phyloP scores from a whole-genome alignment of 345 rosid species.

The Diplotaxis tenuifolia region DNA sequence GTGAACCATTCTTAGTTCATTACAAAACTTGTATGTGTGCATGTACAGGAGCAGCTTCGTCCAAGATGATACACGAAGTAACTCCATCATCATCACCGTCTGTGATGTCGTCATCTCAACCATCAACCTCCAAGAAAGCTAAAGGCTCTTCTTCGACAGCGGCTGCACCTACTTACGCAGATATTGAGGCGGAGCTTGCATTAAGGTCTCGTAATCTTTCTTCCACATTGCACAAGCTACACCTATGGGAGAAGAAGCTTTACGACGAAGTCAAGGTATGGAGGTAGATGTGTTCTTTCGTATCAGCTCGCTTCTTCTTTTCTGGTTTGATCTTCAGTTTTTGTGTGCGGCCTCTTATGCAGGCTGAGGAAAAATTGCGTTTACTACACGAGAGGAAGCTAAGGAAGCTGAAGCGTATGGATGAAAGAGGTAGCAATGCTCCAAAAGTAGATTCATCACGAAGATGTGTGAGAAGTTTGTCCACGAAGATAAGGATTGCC shows the following conservation, averaged over 20 bases:
- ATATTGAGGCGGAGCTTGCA: slow-evolving; percentile 63
- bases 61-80: slow-evolving; percentile 59
- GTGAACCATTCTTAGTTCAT: neutral
- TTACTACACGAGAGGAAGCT: slow-evolving; percentile 67
- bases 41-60: slow-evolving; percentile 41
- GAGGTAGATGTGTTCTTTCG: neutral
- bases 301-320: neutral
- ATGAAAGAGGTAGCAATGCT: slow-evolving; percentile 83
- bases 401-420: slow-evolving; percentile 68
- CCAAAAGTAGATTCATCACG: slow-evolving; percentile 59
- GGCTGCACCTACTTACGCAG: slow-evolving; percentile 45
- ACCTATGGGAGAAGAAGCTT: slow-evolving; percentile 94
- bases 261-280: slow-evolving; percentile 86
- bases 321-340: neutral
- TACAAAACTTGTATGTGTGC: neutral
- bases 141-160: slow-evolving; percentile 23
- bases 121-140: slow-evolving; percentile 52
- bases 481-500: slow-evolving; percentile 82
- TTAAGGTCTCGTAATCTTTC: slow-evolving; percentile 71
- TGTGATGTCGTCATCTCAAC: slow-evolving; percentile 44
- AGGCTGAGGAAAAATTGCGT: slow-evolving; percentile 95
- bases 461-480: slow-evolving; percentile 53
- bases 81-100: slow-evolving; percentile 59
- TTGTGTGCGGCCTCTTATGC: slow-evolving; percentile 17
- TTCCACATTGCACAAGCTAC: slow-evolving; percentile 75